phyloP scores from a whole-genome alignment of 768 basidiomycete species.

The Clavaria fumosa region DNA sequence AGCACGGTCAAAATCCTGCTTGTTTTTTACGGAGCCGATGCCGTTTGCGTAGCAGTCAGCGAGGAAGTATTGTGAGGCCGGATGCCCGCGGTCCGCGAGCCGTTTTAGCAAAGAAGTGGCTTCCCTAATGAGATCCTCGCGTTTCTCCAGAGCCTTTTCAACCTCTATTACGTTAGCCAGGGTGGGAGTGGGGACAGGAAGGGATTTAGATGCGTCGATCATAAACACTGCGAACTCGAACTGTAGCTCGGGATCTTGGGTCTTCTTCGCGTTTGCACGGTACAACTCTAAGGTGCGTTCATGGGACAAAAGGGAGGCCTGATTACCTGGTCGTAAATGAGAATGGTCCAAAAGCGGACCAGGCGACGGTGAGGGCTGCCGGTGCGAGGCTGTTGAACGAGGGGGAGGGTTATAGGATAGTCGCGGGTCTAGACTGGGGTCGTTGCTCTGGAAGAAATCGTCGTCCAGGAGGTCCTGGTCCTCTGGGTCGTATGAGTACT shows the following conservation, averaged over 20 bases:
- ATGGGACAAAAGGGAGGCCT: conserved; percentile 86
- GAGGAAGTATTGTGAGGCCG: conserved; percentile 91
- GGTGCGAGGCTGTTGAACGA: conserved; percentile 25
- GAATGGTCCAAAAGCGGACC: conserved; percentile 77
- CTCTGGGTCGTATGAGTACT: conserved; percentile 5
- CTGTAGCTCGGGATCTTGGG: conserved; percentile 92
- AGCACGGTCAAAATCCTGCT: conserved; percentile 94
- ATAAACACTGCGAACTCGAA: conserved; percentile 99
- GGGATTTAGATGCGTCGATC: conserved; percentile 90
- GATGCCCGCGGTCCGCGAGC: conserved; percentile 87
- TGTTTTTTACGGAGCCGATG: conserved; percentile 79
- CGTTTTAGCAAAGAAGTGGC: conserved; percentile 77
- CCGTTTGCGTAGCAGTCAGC: conserved; percentile 98
- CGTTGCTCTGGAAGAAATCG: conserved; percentile 30
- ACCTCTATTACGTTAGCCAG: conserved; percentile 66
- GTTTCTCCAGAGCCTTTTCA: conserved; percentile 65
- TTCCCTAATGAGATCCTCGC: conserved; percentile 81
- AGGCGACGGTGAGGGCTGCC: conserved; percentile 48
- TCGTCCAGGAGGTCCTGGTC: conserved; percentile 12
- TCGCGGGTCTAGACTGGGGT: too few relatives aligned
- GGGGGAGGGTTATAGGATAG: too few relatives aligned
- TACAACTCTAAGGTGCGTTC: conserved; percentile 95
- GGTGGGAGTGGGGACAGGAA: conserved; percentile 58
- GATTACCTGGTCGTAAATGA: conserved; percentile 83
- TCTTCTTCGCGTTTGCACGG: conserved; percentile 95